Conservation (phyloP, 2,329 filamentous ascomycete genomes). For the Penicillium sp. region DNA sequence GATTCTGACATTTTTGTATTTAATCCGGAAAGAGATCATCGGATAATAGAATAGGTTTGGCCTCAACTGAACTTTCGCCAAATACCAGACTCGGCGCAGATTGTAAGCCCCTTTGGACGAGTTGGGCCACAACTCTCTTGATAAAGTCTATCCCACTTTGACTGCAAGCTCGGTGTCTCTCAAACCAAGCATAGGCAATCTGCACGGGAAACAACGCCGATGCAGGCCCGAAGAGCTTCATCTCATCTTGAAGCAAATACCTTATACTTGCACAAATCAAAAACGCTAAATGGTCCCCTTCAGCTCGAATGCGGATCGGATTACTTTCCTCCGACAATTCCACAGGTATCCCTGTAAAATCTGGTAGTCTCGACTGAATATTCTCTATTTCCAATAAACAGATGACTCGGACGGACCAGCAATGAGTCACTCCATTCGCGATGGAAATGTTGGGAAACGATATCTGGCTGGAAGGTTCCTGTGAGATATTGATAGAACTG, state of each 20-base stretch:
- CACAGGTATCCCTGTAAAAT: not conserved
- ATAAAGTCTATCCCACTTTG: slow-evolving; percentile 1
- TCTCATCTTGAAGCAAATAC: slow-evolving; percentile 43
- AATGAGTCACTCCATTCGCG: slow-evolving; percentile 43
- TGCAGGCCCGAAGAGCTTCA: slow-evolving; percentile 44
- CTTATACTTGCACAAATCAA: slow-evolving; percentile 40
- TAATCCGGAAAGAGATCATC: not conserved
- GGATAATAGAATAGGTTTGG: not conserved
- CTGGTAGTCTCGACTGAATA: not conserved
- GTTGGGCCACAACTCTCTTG: slow-evolving; percentile 10
- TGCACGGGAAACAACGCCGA: slow-evolving; percentile 38
- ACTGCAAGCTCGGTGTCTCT: not conserved
- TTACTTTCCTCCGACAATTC: not conserved
- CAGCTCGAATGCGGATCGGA: not conserved
- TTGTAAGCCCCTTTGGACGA: slow-evolving; percentile 20
- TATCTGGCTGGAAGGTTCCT: slow-evolving; percentile 8
- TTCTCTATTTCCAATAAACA: slow-evolving; percentile 35
- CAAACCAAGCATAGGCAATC: slow-evolving; percentile 8
- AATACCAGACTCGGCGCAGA: slow-evolving; percentile 8
- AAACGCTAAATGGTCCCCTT: slow-evolving; percentile 18
- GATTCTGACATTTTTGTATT: not conserved
- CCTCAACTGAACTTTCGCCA: not conserved
- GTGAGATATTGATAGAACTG: too few relatives aligned
- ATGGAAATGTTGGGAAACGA: slow-evolving; percentile 41
- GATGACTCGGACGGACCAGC: slow-evolving; percentile 43